These are phyloP conservation scores for Ramaria sp. DNA, from an alignment of 768 basidiomycete species.

Conservation along the genomic window DNA sequence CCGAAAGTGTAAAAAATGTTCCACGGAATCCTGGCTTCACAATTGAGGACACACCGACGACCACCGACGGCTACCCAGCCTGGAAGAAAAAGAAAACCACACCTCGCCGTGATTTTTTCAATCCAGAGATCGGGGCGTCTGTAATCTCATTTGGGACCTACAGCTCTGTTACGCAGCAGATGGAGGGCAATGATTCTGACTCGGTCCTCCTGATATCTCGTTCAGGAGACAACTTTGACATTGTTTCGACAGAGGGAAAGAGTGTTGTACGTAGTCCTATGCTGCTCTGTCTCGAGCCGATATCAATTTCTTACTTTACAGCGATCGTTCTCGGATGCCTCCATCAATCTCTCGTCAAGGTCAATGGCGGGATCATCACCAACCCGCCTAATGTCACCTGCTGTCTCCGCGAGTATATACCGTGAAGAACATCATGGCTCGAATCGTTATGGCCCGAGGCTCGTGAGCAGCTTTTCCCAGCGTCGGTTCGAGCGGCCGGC, in stretches of 20 bases:
- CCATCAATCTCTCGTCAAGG: neutral
- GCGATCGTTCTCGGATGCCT: neutral
- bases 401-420: neutral
- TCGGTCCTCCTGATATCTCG: neutral
- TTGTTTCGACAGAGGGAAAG: neutral
- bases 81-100: neutral
- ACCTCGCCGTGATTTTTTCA: neutral
- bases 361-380: neutral
- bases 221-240: neutral
- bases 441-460: neutral
- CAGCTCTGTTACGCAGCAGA: neutral
- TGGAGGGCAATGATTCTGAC: neutral
- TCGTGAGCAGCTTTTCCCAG: neutral
- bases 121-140: neutral
- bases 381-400: neutral
- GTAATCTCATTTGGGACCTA: neutral
- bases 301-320: too few relatives aligned
- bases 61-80: neutral
- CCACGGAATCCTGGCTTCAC: neutral
- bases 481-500: neutral
- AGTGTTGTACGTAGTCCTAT: neutral
- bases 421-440: neutral
- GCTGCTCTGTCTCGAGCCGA: neutral
- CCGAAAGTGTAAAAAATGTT: neutral
- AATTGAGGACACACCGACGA: constrained; percentile 1